Conservation (phyloP, 2,329 filamentous ascomycete species). For the Alternaria tenuissima region DNA sequence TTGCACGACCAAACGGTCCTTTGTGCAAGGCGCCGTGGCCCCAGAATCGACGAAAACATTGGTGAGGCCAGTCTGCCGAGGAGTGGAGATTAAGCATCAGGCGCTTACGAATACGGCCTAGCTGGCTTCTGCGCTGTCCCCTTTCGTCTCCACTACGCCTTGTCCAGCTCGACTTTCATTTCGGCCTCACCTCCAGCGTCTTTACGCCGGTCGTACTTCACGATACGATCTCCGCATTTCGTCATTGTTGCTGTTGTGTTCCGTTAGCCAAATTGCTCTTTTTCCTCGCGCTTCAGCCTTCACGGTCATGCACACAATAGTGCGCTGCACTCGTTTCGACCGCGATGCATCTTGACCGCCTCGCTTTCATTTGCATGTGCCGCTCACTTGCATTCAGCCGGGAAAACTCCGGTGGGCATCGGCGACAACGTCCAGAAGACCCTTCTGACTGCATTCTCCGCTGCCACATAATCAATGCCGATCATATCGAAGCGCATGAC, state of each 20-base stretch:
- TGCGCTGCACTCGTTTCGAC: not conserved
- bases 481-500: conserved; percentile 17
- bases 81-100: conserved; percentile 31
- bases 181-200: conserved; percentile 27
- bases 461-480: conserved; percentile 16
- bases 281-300: conserved; percentile 8
- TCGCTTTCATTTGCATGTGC: conserved; percentile 22
- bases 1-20: conserved; percentile 12
- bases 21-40: conserved; percentile 16
- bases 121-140: conserved; percentile 8
- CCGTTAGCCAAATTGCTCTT: conserved; percentile 1
- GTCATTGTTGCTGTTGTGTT: conserved; percentile 12
- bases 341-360: conserved; percentile 13
- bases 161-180: conserved; percentile 30
- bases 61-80: conserved; percentile 17
- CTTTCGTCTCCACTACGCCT: conserved; percentile 18
- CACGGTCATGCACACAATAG: conserved; percentile 1
- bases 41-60: conserved; percentile 25
- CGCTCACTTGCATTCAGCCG: conserved; percentile 20
- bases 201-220: conserved; percentile 8
- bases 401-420: conserved; percentile 15
- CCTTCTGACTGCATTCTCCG: conserved; percentile 14
- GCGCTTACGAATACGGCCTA: conserved; percentile 19
- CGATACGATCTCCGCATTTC: conserved; percentile 11
- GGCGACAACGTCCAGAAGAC: conserved; percentile 10